These are phyloP conservation scores for Fusarium nisikadoi DNA, from an alignment of 2,329 filamentous ascomycete species.

Conservation along the genomic window DNA sequence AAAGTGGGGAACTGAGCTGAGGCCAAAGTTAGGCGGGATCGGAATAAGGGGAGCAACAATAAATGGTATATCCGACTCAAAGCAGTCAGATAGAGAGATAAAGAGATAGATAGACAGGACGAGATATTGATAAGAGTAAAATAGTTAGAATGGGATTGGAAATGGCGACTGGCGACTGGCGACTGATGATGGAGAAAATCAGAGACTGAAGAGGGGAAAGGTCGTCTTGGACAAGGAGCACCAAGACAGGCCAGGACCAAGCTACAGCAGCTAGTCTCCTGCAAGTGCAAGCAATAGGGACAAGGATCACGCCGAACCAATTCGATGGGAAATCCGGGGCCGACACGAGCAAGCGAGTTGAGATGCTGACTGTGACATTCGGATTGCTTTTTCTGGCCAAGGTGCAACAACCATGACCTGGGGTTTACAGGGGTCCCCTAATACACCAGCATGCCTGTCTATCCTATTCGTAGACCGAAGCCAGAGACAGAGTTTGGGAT, in stretches of 20 bases:
- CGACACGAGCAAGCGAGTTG: conserved; percentile 18
- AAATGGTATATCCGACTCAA: neutral
- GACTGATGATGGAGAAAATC: neutral
- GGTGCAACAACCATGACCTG: conserved; percentile 3
- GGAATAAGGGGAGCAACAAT: conserved; percentile 8
- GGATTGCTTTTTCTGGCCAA: conserved; percentile 35
- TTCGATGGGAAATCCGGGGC: conserved; percentile 46
- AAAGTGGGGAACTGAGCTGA: conserved; percentile 33
- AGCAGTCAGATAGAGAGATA: neutral
- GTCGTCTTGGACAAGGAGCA: conserved; percentile 5
- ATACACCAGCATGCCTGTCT: conserved; percentile 3
- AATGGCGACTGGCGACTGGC: neutral
- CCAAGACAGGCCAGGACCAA: conserved; percentile 15
- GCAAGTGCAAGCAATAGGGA: conserved; percentile 15
- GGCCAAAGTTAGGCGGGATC: conserved; percentile 13
- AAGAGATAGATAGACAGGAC: neutral
- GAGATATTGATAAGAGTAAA: conserved; percentile 3
- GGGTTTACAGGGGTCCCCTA: neutral
- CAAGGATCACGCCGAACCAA: conserved; percentile 45
- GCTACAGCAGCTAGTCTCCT: conserved; percentile 28
- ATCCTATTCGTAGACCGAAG: conserved; percentile 34
- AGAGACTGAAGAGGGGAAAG: conserved; percentile 30
- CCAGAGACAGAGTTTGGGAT: conserved; percentile 3
- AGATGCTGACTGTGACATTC: conserved; percentile 4
- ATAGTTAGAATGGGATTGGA: neutral